Evolutionary conservation across 148 eudicot species (phyloP), one percentile per base, ranked within the genome.

Genomic region (Cornus controversa): DNA sequence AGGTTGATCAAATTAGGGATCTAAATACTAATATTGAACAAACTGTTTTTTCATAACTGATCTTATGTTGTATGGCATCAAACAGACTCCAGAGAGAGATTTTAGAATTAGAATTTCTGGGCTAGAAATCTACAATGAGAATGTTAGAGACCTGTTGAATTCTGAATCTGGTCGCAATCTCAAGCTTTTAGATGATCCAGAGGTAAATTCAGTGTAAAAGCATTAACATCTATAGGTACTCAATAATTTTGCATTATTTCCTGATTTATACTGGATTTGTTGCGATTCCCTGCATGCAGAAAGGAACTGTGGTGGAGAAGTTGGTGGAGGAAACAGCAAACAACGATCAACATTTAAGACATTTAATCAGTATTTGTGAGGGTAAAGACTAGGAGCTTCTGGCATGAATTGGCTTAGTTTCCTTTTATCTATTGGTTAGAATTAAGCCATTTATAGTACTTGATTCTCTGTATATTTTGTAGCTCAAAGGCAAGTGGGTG

Each of bases 401-500:
- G 26, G 34, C 69, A 50, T 29, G 25, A 11, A 23, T 66, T 36
- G 60, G 25, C 20, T 42, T 74, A 69, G 28, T 36, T 15, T 40
- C 3, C 6, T 67, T 26, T 68, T 26, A 27, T 50, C 15, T 53
- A 0, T 50, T 50, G 24, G 13, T 20, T 69, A 10, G 27, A 14
- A 10, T 66, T 54, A 16, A 54, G 20, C 20, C 62, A 54, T 54
- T 14, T 22, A 60, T 22, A 20, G 3, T 60, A 18, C 9, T 60
- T 60, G 24, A 18, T 60, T 2, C 24, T 60, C 24, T 60, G 24
- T 60, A 60, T 60, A 18, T 29, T 75, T 63, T 82, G 78, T 86
- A 96, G 99, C 98, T 78, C 99, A 96, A 85, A 90, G 99, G 78
- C 97, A 96, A 85, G 96, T 96, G 45, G 99, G 98, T 57, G 99